phyloP scores from a whole-genome alignment of 169 alveolate species.

The Pseudocohnilembus persalinus region DNA sequence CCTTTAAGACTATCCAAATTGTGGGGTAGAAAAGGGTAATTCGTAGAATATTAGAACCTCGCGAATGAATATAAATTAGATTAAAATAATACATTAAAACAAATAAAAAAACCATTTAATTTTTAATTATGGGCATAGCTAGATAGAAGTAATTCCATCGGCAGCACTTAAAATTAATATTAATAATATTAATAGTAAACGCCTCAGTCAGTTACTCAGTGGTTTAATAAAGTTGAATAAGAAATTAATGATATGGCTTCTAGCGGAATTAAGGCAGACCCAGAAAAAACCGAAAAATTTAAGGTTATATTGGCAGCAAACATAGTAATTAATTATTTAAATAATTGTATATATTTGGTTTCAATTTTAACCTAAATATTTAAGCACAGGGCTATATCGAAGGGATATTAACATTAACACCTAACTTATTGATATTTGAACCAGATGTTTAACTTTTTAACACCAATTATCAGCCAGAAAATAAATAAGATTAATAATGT shows the following conservation, averaged over 20 bases:
- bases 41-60: neutral
- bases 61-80: neutral
- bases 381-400: neutral
- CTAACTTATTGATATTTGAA: neutral
- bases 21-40: neutral
- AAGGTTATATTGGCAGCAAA: neutral
- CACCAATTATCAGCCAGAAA: too few species aligned
- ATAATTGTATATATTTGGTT: too few species aligned
- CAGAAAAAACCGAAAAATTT: neutral
- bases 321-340: neutral
- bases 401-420: neutral
- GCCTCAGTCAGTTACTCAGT: neutral
- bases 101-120: neutral
- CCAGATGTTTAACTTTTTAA: neutral
- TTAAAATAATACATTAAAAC: neutral
- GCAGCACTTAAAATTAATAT: neutral
- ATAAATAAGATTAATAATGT: neutral
- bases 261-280: neutral
- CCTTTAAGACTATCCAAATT: neutral
- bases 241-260: too few species aligned
- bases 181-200: too few species aligned
- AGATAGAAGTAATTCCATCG: neutral
- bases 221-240: neutral
- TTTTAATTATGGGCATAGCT: neutral
- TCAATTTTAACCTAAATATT: too few species aligned